Evolutionary conservation across 1,139 yeast species (phyloP).

Genomic region (Lodderomyces jiufengensis): DNA sequence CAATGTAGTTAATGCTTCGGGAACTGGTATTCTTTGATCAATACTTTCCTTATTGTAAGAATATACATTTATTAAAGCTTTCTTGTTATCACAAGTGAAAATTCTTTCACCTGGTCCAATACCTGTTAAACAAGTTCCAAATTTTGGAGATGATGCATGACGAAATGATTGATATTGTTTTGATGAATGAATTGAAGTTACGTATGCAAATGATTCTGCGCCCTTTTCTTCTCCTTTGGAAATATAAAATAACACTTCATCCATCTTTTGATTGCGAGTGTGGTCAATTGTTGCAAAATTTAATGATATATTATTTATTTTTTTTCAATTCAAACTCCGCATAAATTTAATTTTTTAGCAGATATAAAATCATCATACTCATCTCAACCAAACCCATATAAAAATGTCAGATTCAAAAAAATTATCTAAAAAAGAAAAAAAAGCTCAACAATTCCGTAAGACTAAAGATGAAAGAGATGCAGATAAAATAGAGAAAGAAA

Average conservation of each 20-base stretch:
- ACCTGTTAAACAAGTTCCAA: conserved; percentile 47
- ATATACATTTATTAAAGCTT: conserved; percentile 74
- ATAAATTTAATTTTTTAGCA: too few species aligned
- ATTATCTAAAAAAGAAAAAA: conserved; percentile 74
- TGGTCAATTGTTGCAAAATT: too few species aligned
- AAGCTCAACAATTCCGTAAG: conserved; percentile 69
- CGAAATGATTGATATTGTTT: conserved; percentile 50
- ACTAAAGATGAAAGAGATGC: conserved; percentile 21
- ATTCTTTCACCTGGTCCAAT: conserved; percentile 44
- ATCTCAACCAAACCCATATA: conserved; percentile 1
- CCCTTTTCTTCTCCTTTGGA: conserved; percentile 47
- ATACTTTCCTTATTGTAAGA: conserved; percentile 75
- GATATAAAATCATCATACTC: not conserved
- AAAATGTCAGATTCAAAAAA: conserved; percentile 24
- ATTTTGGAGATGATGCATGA: conserved; percentile 47
- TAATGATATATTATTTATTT: too few species aligned
- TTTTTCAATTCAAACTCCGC: too few species aligned
- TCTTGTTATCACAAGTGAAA: conserved; percentile 61
- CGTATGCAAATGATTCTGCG: conserved; percentile 44
- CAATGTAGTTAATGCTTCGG: conserved; percentile 69
- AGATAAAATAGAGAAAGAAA: conserved; percentile 19
- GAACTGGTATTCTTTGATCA: conserved; percentile 80
- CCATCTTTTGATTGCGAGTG: conserved; percentile 34
- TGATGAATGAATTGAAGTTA: conserved; percentile 50
- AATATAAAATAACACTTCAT: conserved; percentile 56